Evolutionary conservation across 257 asterid species (phyloP).

Genomic region (Euphrasia confusa): DNA sequence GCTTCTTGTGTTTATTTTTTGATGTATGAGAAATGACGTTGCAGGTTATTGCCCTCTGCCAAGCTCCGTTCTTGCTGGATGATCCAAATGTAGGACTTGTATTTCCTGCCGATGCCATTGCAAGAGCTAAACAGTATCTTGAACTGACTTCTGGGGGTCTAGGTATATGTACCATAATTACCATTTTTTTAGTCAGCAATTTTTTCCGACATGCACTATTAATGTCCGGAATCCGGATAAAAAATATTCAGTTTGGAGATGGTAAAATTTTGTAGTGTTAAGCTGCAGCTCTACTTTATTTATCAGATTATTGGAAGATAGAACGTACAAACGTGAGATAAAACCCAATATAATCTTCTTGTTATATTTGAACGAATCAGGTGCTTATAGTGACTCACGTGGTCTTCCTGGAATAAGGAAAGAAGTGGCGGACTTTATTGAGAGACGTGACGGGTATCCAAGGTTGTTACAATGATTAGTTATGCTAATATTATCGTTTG

Average conservation of each 20-base stretch:
- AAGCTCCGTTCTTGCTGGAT: slow-evolving; percentile 95
- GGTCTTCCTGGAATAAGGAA: slow-evolving; percentile 93
- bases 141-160: slow-evolving; percentile 83
- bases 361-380: slow-evolving; percentile 33
- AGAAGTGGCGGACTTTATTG: slow-evolving; percentile 92
- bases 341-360: not conserved
- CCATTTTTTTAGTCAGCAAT: not conserved
- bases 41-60: slow-evolving; percentile 98
- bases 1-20: slow-evolving; percentile 8
- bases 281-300: not conserved
- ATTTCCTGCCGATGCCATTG: slow-evolving; percentile 97
- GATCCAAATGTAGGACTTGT: slow-evolving; percentile 91
- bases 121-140: slow-evolving; percentile 85
- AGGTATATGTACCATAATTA: slow-evolving; percentile 39
- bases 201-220: not conserved
- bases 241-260: slow-evolving; percentile 2
- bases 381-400: slow-evolving; percentile 99
- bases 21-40: slow-evolving; percentile 10
- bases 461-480: slow-evolving; percentile 43
- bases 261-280: not conserved
- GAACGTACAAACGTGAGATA: slow-evolving; percentile 1
- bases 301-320: no score
- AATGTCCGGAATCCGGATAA: not conserved
- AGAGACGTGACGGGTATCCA: slow-evolving; percentile 98
- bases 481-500: not conserved